phyloP scores from a whole-genome alignment of 495 filamentous ascomycete species.

The Copromyces sp. region DNA sequence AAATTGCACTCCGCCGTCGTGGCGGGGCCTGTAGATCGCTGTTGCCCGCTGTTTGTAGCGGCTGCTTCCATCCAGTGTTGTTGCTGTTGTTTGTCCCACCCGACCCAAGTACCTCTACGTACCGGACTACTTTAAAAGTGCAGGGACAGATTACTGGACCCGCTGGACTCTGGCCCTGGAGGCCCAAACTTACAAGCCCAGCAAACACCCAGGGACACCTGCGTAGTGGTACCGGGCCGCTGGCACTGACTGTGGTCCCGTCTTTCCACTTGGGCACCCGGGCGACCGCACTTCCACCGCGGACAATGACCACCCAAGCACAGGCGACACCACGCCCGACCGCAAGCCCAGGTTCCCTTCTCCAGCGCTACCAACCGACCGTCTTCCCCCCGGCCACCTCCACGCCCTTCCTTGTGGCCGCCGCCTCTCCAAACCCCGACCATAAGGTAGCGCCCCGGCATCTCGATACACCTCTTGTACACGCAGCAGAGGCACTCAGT shows the following conservation, averaged over 20 bases:
- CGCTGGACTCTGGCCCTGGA: background rate
- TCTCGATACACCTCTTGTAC: background rate
- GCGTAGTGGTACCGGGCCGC: background rate
- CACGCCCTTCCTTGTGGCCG: background rate
- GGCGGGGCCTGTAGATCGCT: constrained; percentile 23
- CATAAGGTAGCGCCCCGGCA: background rate
- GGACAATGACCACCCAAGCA: background rate
- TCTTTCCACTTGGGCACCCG: background rate
- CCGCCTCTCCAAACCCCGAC: background rate
- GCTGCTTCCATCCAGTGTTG: background rate
- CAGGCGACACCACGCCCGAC: background rate
- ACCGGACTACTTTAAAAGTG: background rate
- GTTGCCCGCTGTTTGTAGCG: constrained; percentile 1
- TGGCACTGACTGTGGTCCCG: background rate
- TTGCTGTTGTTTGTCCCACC: constrained; percentile 3
- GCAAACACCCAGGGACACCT: background rate
- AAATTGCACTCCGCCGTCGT: constrained; percentile 25
- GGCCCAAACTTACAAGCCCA: background rate
- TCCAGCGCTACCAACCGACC: background rate
- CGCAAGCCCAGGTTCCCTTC: background rate
- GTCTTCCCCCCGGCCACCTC: background rate
- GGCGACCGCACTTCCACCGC: background rate
- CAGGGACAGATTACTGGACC: background rate
- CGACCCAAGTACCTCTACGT: background rate
- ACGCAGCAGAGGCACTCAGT: background rate